Percentiles rank a stretch among this genome's conserved stretches.
These are phyloP conservation scores for Galeopsis tetrahit DNA, from an alignment of 257 asterid species.

Conservation along the genomic window DNA sequence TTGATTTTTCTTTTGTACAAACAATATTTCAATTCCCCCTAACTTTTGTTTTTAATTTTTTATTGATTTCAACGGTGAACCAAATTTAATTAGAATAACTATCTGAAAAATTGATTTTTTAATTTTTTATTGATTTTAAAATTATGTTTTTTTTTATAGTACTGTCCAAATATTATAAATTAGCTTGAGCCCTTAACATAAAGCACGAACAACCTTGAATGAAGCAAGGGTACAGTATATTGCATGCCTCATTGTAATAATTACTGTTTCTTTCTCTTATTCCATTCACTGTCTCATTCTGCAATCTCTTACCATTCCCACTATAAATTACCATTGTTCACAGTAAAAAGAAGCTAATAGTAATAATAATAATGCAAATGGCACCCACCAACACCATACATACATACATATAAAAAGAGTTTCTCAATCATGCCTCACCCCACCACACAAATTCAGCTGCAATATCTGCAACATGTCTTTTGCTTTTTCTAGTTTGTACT, in stretches of 20 bases:
- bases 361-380: neutral
- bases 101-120: too few relatives aligned
- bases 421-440: slow-evolving; percentile 19
- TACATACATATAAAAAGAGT: neutral
- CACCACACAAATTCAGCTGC: slow-evolving; percentile 30
- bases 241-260: slow-evolving; percentile 34
- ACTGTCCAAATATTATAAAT: too few relatives aligned
- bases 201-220: slow-evolving; percentile 18
- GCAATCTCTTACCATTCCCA: slow-evolving; percentile 26
- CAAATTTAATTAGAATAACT: too few relatives aligned
- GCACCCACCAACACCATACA: neutral
- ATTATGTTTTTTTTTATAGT: too few relatives aligned
- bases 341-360: neutral
- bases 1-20: neutral
- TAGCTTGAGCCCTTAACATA: neutral
- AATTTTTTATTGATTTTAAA: too few relatives aligned
- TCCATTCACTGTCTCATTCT: slow-evolving; percentile 27
- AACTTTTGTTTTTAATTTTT: too few relatives aligned
- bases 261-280: slow-evolving; percentile 11
- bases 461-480: slow-evolving; percentile 38
- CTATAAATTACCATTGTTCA: slow-evolving; percentile 5
- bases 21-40: neutral
- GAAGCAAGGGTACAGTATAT: neutral
- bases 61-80: too few relatives aligned
- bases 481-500: slow-evolving; percentile 37